A percentile compares a stretch with the other conserved stretches of the same genome.
Evolutionary conservation across 805 yeast genomes (phyloP).

Genomic region (Nematodospora valgi): DNA sequence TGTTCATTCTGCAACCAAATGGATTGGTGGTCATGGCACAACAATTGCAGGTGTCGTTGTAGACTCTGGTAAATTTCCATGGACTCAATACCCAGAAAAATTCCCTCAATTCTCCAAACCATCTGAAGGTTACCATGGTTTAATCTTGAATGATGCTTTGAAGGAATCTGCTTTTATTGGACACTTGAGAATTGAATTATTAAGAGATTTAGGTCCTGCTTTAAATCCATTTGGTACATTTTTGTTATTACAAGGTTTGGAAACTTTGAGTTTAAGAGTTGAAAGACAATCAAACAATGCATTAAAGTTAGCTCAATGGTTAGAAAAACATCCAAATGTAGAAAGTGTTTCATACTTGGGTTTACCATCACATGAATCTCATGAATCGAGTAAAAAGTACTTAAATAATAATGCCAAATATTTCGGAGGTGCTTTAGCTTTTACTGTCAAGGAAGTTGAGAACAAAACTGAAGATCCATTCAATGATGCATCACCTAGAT

Average conservation of each 20-base stretch:
- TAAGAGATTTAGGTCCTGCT: slow-evolving; percentile 91
- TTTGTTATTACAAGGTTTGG: slow-evolving; percentile 85
- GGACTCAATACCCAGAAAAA: slow-evolving; percentile 79
- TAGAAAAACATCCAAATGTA: slow-evolving; percentile 72
- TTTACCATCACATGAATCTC: slow-evolving; percentile 71
- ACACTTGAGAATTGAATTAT: slow-evolving; percentile 75
- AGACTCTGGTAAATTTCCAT: slow-evolving; percentile 91
- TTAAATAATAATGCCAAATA: slow-evolving; percentile 54
- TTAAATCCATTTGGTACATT: slow-evolving; percentile 87
- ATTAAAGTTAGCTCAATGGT: slow-evolving; percentile 69
- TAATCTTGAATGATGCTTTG: slow-evolving; percentile 74
- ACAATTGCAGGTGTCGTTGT: slow-evolving; percentile 89
- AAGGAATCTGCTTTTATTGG: slow-evolving; percentile 78
- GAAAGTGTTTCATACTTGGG: slow-evolving; percentile 94
- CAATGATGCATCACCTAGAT: slow-evolving; percentile 73
- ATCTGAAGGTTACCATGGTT: slow-evolving; percentile 91
- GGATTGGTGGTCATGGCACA: slow-evolving; percentile 98
- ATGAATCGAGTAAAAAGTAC: slow-evolving; percentile 81
- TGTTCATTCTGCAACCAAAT: slow-evolving; percentile 92
- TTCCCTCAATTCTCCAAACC: slow-evolving; percentile 92
- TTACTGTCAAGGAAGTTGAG: slow-evolving; percentile 76
- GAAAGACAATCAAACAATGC: slow-evolving; percentile 90
- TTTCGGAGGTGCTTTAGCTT: slow-evolving; percentile 84
- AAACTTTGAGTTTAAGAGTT: slow-evolving; percentile 88
- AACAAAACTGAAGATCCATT: slow-evolving; percentile 53